Evolutionary conservation across 2,329 filamentous ascomycete species (phyloP), one percentile per base, ranked within the genome.

Genomic region (Sporothrix mexicana): DNA sequence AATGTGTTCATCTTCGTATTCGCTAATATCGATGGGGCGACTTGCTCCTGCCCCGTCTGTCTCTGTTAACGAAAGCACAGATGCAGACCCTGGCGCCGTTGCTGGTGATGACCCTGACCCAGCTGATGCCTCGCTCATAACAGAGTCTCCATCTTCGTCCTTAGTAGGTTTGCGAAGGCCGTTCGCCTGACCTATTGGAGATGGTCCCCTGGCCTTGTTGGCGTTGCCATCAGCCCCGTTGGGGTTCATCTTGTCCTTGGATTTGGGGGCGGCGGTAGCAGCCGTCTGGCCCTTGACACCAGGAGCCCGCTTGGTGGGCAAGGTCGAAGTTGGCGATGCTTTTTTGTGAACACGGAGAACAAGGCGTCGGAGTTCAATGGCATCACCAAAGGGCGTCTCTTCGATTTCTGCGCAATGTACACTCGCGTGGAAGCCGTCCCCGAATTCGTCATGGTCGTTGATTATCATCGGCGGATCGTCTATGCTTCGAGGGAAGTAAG

Each of bases 291-390:
- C 15, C 17, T 25, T 43, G 15, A 41, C 36, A 25, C 5, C 17
- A 10, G 67, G 23, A 3, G 49, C 49, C 23, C 30, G 51, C 49
- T 55, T 69, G 7, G 64, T 15, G 3, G 45, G 23, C 4, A 51
- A 23, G 3, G 17, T 45, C 12, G 59, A 64, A 41, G 30, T 7
- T 17, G 49, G 49, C 49, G 49, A 25, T 23, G 67, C 67, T 9
- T 57, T 69, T 57, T 68, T 25, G 73, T 79, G 76, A 1, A 90
- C 83, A 20, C 85, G 85, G 70, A 92, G 82, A 5, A 87, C 82
- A 9, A 99, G 83, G 78, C 93, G 93, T 74, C 95, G 90, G 69
- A 97, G 85, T 80, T 97, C 91, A 72, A 91, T 90, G 12, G 87
- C 87, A 36, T 87, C 88, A 13, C 85, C 83, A 4, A 83, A 84